Conservation (phyloP, 2,329 filamentous ascomycete species). For the Colletotrichum euphorbiae region DNA sequence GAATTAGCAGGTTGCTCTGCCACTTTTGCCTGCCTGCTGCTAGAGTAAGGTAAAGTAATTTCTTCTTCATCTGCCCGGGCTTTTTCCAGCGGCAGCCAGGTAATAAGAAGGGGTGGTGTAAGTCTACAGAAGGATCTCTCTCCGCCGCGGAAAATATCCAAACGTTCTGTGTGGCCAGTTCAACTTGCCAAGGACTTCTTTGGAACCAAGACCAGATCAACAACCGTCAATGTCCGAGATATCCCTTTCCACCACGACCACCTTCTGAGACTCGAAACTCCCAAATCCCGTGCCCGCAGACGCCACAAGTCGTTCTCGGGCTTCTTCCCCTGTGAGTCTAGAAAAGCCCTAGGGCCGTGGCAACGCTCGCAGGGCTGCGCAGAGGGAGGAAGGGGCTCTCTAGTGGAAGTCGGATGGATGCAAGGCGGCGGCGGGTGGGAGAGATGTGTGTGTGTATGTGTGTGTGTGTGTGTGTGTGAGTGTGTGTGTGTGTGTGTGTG, state of each 20-base stretch:
- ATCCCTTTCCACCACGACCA: background rate
- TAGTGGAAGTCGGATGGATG: constrained; percentile 4
- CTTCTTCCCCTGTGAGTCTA: constrained; percentile 17
- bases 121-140: too few relatives aligned
- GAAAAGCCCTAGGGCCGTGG: constrained; percentile 24
- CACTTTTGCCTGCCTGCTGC: constrained; percentile 19
- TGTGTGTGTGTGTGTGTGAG: too few relatives aligned
- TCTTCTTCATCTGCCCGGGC: background rate
- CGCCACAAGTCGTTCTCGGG: constrained; percentile 19
- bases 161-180: background rate
- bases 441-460: background rate
- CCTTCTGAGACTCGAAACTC: background rate
- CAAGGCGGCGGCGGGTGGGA: constrained; percentile 12
- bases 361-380: constrained; percentile 32
- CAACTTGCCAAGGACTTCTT: constrained; percentile 5
- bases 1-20: constrained; percentile 5
- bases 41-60: too few relatives aligned
- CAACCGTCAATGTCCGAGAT: background rate
- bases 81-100: too few relatives aligned
- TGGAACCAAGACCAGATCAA: background rate
- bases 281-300: constrained; percentile 24
- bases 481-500: background rate
- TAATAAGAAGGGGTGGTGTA: too few relatives aligned
- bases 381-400: background rate
- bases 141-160: too few relatives aligned